These are phyloP conservation scores for Pezicula neosporulosa DNA, from an alignment of 2,329 filamentous ascomycete species.

Conservation along the genomic window DNA sequence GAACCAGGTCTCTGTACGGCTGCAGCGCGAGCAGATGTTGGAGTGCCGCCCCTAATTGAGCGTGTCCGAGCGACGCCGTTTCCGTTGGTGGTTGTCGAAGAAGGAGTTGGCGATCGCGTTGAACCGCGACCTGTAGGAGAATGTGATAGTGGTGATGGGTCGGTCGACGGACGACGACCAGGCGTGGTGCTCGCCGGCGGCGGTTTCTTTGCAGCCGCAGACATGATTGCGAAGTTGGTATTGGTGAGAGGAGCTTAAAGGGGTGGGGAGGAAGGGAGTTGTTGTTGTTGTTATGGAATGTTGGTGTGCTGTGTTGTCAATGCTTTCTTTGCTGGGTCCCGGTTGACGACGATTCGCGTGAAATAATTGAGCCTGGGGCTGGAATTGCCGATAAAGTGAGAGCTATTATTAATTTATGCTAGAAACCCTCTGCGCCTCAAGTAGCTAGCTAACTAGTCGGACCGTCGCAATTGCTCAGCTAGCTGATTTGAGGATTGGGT, in stretches of 20 bases:
- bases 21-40: conserved; percentile 71
- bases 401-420: not conserved
- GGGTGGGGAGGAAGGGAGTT: not conserved
- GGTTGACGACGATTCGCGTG: not conserved
- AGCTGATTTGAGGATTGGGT: not conserved
- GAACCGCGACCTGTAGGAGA: conserved; percentile 16
- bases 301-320: conserved; percentile 4
- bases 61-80: conserved; percentile 51
- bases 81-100: conserved; percentile 22
- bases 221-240: conserved; percentile 27
- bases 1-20: conserved; percentile 56
- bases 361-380: not conserved
- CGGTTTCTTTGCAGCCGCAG: conserved; percentile 39
- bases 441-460: not conserved
- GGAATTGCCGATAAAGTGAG: not conserved
- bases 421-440: conserved; percentile 1
- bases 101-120: conserved; percentile 22
- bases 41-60: conserved; percentile 61
- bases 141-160: conserved; percentile 17
- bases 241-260: not conserved
- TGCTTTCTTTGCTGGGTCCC: not conserved
- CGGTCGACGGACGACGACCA: conserved; percentile 25
- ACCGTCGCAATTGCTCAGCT: not conserved
- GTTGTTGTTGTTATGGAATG: conserved; percentile 30
- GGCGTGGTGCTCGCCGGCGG: conserved; percentile 15